Evolutionary conservation across 371 early-diverging fungal genomes (phyloP).

Genomic region (Apophysomyces variabilis): DNA sequence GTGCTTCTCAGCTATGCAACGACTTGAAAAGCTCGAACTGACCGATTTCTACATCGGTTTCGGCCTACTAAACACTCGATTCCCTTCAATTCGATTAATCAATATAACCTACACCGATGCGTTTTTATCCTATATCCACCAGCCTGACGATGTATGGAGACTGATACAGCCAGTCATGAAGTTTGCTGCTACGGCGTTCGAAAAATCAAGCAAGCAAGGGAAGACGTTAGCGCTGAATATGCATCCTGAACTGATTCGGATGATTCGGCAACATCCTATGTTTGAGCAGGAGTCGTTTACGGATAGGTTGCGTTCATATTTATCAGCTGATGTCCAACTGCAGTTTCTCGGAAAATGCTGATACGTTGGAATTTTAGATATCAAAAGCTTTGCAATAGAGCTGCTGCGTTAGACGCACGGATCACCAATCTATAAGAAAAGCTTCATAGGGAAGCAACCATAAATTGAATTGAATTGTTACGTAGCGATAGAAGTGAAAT

Average conservation of each 20-base stretch:
- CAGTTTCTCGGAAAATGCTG: conserved; percentile 4
- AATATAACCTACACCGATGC: neutral
- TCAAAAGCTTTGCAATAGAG: no score
- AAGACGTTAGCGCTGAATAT: neutral
- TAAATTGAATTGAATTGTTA: no score
- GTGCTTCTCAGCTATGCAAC: neutral
- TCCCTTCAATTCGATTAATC: neutral
- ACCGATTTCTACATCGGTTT: neutral
- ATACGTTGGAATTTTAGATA: neutral
- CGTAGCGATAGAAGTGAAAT: no score
- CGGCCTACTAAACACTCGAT: neutral
- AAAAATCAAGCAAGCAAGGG: neutral
- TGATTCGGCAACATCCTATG: conserved; percentile 3
- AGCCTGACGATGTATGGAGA: neutral
- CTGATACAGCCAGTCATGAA: neutral
- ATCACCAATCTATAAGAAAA: no score
- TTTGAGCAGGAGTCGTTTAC: neutral
- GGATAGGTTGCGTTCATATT: neutral
- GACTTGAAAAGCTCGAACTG: conserved; percentile 1
- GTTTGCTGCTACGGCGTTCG: neutral
- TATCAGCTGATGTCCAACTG: neutral
- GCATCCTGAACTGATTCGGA: conserved; percentile 6
- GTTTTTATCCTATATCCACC: neutral
- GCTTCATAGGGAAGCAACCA: no score
- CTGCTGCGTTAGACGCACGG: no score